A percentile compares a stretch with the other conserved stretches of the same genome.
Evolutionary conservation across 1,139 yeast species (phyloP).

Genomic region (Saccharomyces hybrid): DNA sequence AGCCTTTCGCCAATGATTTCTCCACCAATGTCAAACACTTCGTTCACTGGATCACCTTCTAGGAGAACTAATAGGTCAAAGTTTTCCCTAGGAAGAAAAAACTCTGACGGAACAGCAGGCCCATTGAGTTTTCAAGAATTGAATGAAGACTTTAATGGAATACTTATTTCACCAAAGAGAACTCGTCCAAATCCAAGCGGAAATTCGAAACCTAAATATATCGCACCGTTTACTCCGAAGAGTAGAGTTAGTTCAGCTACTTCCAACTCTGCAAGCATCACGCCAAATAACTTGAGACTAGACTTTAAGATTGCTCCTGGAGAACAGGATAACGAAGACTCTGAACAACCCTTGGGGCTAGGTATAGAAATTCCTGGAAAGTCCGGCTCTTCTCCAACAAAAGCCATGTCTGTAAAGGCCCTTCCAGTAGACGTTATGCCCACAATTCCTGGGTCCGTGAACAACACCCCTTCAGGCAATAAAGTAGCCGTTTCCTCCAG

Average conservation of each 20-base stretch:
- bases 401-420: slow-evolving; percentile 8
- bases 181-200: neutral
- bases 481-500: slow-evolving; percentile 13
- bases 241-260: slow-evolving; percentile 2
- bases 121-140: neutral
- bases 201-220: neutral
- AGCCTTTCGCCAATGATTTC: slow-evolving; percentile 7
- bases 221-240: slow-evolving; percentile 4
- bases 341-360: slow-evolving; percentile 5
- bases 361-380: slow-evolving; percentile 2
- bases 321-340: neutral
- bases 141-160: neutral
- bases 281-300: slow-evolving; percentile 1
- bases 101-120: neutral
- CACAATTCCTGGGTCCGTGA: slow-evolving; percentile 22
- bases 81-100: slow-evolving; percentile 4
- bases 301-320: slow-evolving; percentile 1
- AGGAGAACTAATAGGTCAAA: slow-evolving; percentile 4
- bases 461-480: slow-evolving; percentile 19
- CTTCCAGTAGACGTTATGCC: slow-evolving; percentile 19
- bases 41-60: slow-evolving; percentile 8
- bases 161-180: neutral
- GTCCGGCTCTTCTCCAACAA: neutral
- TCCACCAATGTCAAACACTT: slow-evolving; percentile 3
- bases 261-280: neutral